A percentile compares a stretch with the other conserved stretches of the same genome.
Conservation (phyloP, 331 rosid species). For the Saraca asoca region DNA sequence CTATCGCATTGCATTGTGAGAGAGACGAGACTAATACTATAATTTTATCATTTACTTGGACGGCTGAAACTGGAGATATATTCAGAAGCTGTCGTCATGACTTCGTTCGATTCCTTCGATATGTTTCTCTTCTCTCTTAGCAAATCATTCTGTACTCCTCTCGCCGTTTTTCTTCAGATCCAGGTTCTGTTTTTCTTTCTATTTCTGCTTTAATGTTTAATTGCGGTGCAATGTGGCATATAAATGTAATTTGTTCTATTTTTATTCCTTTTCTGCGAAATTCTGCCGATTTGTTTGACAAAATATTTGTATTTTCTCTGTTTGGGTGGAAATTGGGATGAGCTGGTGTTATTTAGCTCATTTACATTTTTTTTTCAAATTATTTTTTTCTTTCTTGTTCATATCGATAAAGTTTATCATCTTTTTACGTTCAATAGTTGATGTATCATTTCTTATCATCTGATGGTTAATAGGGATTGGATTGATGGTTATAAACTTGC, state of each 20-base stretch:
- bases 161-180: slow-evolving; percentile 60
- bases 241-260: not conserved
- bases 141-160: slow-evolving; percentile 46
- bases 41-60: not conserved
- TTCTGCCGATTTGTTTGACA: not conserved
- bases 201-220: not conserved
- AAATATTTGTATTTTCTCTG: not conserved
- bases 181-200: slow-evolving; percentile 51
- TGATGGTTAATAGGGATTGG: too few species aligned
- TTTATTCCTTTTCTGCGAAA: slow-evolving; percentile 4
- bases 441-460: not conserved
- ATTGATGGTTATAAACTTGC: too few species aligned
- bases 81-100: slow-evolving; percentile 42
- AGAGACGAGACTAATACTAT: not conserved
- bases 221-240: not conserved
- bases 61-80: slow-evolving; percentile 16
- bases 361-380: not conserved
- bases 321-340: not conserved
- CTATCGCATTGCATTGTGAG: not conserved
- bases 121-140: slow-evolving; percentile 64
- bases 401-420: too few species aligned
- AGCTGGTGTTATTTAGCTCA: not conserved
- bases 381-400: not conserved
- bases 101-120: slow-evolving; percentile 63
- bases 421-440: not conserved